Conservation (phyloP, 345 rosid genomes). For the Euclidium syriacum region DNA sequence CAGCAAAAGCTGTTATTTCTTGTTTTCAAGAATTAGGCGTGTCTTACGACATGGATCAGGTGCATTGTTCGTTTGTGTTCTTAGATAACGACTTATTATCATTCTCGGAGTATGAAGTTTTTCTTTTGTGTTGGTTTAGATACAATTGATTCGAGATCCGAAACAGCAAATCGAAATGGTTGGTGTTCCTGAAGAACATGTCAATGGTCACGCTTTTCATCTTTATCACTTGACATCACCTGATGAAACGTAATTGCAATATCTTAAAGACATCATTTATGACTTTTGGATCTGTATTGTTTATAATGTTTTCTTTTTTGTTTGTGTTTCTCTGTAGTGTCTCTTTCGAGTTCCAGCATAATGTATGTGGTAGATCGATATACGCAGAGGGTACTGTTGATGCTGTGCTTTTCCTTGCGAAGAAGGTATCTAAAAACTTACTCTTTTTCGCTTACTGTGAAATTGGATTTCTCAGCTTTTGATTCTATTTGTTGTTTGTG, state of each 20-base stretch:
- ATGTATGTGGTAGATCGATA: constrained; percentile 91
- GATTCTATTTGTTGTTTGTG: background rate
- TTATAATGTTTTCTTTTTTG: background rate
- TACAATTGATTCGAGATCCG: constrained; percentile 85
- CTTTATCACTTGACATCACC: constrained; percentile 86
- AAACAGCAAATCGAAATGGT: constrained; percentile 76
- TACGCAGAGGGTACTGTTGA: constrained; percentile 95
- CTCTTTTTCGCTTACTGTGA: background rate
- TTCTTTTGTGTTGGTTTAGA: constrained; percentile 36
- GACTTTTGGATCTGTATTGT: background rate
- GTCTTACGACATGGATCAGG: constrained; percentile 73
- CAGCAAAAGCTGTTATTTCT: constrained; percentile 93
- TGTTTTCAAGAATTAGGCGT: constrained; percentile 94
- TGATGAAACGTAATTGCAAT: constrained; percentile 64
- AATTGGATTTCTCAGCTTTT: background rate
- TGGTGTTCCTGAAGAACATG: constrained; percentile 83
- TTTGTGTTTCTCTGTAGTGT: constrained; percentile 42
- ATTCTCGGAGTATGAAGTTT: background rate
- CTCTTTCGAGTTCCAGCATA: constrained; percentile 95
- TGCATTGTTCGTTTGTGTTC: constrained; percentile 23
- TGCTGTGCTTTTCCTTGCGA: constrained; percentile 79
- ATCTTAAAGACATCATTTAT: constrained; percentile 1
- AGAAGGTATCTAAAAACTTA: constrained; percentile 52
- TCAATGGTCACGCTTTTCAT: constrained; percentile 91
- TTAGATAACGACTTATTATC: background rate